Conservation (phyloP, 2,329 filamentous ascomycete species). For the Fusarium sp. region DNA sequence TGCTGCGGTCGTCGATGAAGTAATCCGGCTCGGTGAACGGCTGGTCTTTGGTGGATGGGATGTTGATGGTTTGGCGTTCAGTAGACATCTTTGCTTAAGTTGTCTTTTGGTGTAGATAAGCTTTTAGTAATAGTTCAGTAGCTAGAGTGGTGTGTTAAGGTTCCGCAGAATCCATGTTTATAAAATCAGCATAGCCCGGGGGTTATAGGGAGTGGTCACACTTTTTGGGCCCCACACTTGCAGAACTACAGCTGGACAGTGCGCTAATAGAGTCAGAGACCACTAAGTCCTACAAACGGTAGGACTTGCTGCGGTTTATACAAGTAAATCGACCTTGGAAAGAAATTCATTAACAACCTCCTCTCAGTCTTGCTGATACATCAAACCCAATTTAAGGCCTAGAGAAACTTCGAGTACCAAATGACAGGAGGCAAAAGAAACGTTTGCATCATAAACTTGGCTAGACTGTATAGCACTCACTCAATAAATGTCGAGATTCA, state of each 20-base stretch:
- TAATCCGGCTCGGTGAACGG: neutral
- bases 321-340: neutral
- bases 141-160: too few relatives aligned
- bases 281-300: neutral
- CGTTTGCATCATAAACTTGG: too few relatives aligned
- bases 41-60: neutral
- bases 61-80: neutral
- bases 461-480: too few relatives aligned
- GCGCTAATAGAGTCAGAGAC: neutral
- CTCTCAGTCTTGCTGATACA: too few relatives aligned
- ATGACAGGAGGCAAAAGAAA: too few relatives aligned
- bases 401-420: too few relatives aligned
- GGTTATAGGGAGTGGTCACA: neutral
- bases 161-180: too few relatives aligned
- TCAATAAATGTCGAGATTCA: too few relatives aligned
- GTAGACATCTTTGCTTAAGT: neutral
- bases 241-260: neutral
- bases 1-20: constrained; percentile 1
- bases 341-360: too few relatives aligned
- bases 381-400: too few relatives aligned
- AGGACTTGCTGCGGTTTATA: neutral
- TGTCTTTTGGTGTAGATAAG: neutral
- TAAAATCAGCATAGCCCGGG: neutral
- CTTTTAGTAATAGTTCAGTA: too few relatives aligned
- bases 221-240: neutral